phyloP scores from a whole-genome alignment of 306 rosid genomes.

The Glycine tomentella region DNA sequence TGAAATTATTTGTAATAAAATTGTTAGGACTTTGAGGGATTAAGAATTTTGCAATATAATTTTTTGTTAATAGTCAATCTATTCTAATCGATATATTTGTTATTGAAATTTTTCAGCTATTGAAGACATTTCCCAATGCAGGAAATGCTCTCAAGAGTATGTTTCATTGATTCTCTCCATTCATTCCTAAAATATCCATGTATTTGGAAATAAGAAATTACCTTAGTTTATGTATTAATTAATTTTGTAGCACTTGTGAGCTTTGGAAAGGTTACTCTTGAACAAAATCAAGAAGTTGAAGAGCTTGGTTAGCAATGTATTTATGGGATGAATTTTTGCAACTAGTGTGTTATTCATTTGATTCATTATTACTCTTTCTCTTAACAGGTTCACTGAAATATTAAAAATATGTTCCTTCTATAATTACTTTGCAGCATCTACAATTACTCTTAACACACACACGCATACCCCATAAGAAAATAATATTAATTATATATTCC shows the following conservation, averaged over 20 bases:
- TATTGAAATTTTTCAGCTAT: too few relatives aligned
- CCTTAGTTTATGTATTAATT: too few relatives aligned
- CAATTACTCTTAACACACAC: background rate
- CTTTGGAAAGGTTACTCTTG: conserved; percentile 78
- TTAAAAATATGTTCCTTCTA: background rate
- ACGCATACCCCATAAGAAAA: background rate
- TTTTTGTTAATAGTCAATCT: conserved; percentile 28
- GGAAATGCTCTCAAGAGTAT: too few relatives aligned
- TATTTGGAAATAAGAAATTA: too few relatives aligned
- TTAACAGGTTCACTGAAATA: conserved; percentile 5
- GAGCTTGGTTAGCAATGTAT: conserved; percentile 58
- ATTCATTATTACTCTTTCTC: conserved; percentile 24
- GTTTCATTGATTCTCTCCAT: too few relatives aligned
- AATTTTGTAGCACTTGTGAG: conserved; percentile 9
- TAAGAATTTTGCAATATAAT: conserved; percentile 2
- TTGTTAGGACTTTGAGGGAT: background rate
- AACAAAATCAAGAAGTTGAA: conserved; percentile 63
- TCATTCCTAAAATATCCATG: too few relatives aligned
- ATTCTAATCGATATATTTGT: background rate
- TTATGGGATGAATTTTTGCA: conserved; percentile 82
- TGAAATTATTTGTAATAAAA: conserved; percentile 1
- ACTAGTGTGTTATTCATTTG: conserved; percentile 61
- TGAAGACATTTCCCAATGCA: too few relatives aligned
- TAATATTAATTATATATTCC: too few relatives aligned
- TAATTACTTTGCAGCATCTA: background rate